These are phyloP conservation scores for Macrolepiota albuminosa DNA, from an alignment of 768 basidiomycete species.

Conservation along the genomic window DNA sequence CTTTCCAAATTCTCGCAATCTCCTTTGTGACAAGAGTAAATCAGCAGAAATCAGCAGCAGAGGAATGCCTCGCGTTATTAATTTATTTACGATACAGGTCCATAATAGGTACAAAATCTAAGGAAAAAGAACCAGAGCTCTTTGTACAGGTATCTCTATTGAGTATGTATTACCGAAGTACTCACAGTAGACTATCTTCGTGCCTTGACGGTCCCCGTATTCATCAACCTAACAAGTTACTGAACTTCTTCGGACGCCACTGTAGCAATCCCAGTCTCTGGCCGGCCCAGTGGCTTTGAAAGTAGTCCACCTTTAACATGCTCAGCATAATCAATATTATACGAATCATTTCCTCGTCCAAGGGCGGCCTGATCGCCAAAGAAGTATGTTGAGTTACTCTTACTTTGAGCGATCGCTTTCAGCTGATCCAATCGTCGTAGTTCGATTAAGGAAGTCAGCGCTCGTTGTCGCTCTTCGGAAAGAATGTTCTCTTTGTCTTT, in stretches of 20 bases:
- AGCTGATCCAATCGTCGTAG: conserved; percentile 49
- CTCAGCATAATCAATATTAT: conserved; percentile 45
- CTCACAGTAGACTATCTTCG: too few species aligned
- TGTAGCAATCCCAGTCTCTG: neutral
- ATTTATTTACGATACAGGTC: too few species aligned
- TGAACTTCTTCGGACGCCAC: too few species aligned
- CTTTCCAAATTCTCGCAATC: neutral
- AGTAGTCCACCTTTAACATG: conserved; percentile 31
- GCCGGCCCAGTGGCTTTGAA: neutral
- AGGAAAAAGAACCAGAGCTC: neutral
- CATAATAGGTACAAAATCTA: neutral
- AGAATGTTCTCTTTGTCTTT: conserved; percentile 23
- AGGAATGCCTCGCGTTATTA: neutral
- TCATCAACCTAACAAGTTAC: too few species aligned
- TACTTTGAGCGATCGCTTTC: conserved; percentile 43
- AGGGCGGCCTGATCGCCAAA: conserved; percentile 40
- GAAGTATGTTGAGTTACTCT: conserved; percentile 54
- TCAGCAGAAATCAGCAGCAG: neutral
- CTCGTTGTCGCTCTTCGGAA: conserved; percentile 31
- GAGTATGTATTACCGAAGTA: too few species aligned
- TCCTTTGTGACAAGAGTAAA: neutral
- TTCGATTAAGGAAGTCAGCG: conserved; percentile 41
- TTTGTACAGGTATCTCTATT: neutral
- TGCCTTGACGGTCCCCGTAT: too few species aligned
- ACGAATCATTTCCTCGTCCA: conserved; percentile 33